Percentiles rank a stretch among this genome's conserved stretches.
Conservation (phyloP, 2,329 filamentous ascomycete genomes). For the Xylariomycetidae sp. region DNA sequence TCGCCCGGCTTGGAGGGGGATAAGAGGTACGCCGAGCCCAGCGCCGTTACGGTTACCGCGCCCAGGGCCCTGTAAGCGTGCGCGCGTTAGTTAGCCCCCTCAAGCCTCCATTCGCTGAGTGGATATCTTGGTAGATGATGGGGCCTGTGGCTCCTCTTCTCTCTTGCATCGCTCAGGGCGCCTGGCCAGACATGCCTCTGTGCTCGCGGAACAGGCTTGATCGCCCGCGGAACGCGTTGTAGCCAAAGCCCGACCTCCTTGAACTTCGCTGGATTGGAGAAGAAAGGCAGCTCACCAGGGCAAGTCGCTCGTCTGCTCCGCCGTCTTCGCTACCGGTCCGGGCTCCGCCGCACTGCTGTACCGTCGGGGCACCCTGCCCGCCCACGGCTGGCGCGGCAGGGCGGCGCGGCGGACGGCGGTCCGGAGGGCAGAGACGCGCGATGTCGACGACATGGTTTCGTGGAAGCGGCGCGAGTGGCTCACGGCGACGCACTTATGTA, state of each 20-base stretch:
- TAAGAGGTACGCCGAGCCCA: conserved; percentile 14
- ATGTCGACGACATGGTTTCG: conserved; percentile 1
- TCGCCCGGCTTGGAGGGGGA: neutral
- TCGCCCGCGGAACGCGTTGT: no score
- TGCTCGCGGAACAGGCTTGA: neutral
- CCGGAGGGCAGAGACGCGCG: conserved; percentile 3
- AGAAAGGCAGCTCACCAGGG: conserved; percentile 21
- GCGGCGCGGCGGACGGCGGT: conserved; percentile 5
- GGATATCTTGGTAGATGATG: neutral
- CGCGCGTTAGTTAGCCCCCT: conserved; percentile 1
- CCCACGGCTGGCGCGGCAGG: conserved; percentile 1
- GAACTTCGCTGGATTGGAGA: neutral
- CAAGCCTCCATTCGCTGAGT: no score
- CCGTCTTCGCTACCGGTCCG: conserved; percentile 5
- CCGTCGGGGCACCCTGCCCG: conserved; percentile 7
- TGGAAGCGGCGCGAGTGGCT: no score
- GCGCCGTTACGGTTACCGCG: conserved; percentile 16
- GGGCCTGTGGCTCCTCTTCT: neutral
- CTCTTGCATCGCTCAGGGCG: neutral
- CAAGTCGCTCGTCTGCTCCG: conserved; percentile 17
- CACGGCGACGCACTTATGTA: no score
- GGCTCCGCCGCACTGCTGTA: conserved; percentile 10
- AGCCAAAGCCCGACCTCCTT: no score
- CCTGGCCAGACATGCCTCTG: neutral
- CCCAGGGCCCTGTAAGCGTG: conserved; percentile 15